phyloP scores from a whole-genome alignment of 306 rosid genomes.

The Nissolia schottii region DNA sequence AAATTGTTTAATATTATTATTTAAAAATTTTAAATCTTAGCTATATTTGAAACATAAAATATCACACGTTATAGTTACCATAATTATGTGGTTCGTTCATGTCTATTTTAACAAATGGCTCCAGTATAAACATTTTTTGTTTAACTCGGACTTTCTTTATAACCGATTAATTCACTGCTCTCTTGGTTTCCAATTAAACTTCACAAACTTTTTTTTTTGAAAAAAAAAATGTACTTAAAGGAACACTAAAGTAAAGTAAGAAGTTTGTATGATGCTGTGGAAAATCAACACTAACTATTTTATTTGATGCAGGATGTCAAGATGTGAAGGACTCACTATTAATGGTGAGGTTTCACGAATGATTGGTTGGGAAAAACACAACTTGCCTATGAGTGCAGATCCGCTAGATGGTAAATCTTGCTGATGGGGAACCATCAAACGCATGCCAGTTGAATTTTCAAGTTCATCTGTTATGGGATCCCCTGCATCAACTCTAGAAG shows the following conservation, averaged over 20 bases:
- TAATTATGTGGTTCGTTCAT: too few species aligned
- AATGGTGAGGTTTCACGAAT: slow-evolving; percentile 29
- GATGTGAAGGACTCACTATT: slow-evolving; percentile 31
- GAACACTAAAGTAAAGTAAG: background rate
- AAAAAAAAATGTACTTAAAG: background rate
- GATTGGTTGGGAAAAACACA: slow-evolving; percentile 32
- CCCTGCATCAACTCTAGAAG: slow-evolving; percentile 34
- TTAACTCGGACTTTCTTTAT: background rate
- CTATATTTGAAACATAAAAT: too few species aligned
- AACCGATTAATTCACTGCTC: background rate
- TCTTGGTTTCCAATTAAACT: background rate
- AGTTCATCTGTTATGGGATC: slow-evolving; percentile 37
- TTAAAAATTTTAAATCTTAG: too few species aligned
- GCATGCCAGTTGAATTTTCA: slow-evolving; percentile 35
- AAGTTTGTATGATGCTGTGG: slow-evolving; percentile 13
- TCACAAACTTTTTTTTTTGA: background rate
- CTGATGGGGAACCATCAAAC: slow-evolving; percentile 27
- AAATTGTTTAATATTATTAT: too few species aligned
- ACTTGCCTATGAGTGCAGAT: slow-evolving; percentile 25
- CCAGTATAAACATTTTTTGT: background rate
- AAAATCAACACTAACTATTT: background rate
- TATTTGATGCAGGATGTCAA: slow-evolving; percentile 36
- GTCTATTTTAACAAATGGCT: too few species aligned
- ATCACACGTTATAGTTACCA: too few species aligned
- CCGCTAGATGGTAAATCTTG: slow-evolving; percentile 37